These are phyloP conservation scores for Solanum tarijense DNA, from an alignment of 257 asterid genomes.

Conservation along the genomic window DNA sequence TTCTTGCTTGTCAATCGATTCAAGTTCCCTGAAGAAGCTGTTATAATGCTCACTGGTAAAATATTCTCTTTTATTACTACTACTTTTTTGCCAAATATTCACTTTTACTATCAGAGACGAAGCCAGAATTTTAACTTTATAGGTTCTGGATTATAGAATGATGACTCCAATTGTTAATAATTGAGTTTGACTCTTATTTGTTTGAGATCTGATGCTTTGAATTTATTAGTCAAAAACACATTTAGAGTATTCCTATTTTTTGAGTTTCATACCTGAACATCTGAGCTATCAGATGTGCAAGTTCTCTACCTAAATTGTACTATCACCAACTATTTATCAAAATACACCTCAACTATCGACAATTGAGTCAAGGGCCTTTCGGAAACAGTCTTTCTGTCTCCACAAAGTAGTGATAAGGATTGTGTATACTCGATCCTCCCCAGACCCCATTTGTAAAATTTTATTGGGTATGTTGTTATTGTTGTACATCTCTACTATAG, in stretches of 20 bases:
- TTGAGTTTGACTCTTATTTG: background rate
- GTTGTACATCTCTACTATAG: background rate
- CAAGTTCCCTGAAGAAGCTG: conserved; percentile 67
- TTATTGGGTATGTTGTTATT: background rate
- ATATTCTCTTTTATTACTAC: background rate
- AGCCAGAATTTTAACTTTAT: background rate
- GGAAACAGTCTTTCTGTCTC: too few species aligned
- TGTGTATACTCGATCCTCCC: background rate
- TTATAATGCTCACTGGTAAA: conserved; percentile 83
- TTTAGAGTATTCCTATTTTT: too few species aligned
- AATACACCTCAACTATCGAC: background rate
- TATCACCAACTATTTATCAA: background rate
- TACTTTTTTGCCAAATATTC: background rate
- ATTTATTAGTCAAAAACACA: background rate
- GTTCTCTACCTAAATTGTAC: too few species aligned
- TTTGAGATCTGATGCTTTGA: background rate
- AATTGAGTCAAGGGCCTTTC: too few species aligned
- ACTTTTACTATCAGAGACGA: background rate
- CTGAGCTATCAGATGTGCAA: too few species aligned
- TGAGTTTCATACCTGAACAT: background rate
- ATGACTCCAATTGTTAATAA: background rate
- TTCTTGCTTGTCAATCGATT: conserved; percentile 49
- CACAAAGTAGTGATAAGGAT: background rate
- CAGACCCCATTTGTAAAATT: background rate
- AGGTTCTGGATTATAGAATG: background rate